Percentiles rank a stretch among this genome's conserved stretches.
phyloP scores from a whole-genome alignment of 2,329 filamentous ascomycete species.

The Pyrenophora seminiperda region DNA sequence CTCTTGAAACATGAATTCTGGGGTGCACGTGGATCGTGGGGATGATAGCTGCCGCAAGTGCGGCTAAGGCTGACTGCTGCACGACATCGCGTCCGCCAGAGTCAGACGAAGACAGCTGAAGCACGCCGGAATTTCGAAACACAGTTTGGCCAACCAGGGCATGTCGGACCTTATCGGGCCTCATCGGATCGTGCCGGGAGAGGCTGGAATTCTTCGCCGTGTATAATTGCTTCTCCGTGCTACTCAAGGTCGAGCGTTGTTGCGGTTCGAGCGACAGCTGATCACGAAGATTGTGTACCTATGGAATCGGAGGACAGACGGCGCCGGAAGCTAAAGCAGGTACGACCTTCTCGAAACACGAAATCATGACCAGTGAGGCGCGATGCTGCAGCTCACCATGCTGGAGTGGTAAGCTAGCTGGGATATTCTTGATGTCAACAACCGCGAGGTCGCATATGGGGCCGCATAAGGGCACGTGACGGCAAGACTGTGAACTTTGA shows the following conservation, averaged over 20 bases:
- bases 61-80: conserved; percentile 16
- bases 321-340: conserved; percentile 13
- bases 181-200: background rate
- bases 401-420: background rate
- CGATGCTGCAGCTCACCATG: conserved; percentile 13
- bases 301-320: background rate
- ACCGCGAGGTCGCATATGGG: conserved; percentile 9
- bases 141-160: no score
- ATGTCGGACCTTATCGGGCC: background rate
- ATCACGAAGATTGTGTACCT: background rate
- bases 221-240: background rate
- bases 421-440: background rate
- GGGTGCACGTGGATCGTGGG: background rate
- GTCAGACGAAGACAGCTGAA: background rate
- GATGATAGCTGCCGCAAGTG: conserved; percentile 11
- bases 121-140: background rate
- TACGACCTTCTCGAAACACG: conserved; percentile 9
- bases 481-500: background rate
- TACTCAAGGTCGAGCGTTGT: background rate
- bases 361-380: conserved; percentile 1
- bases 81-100: conserved; percentile 6
- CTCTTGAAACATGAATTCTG: conserved; percentile 7
- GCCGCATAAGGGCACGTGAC: conserved; percentile 1
- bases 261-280: conserved; percentile 1
- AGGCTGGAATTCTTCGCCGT: background rate